phyloP scores from a whole-genome alignment of 495 filamentous ascomycete genomes.

The Tuber microsphaerosporum region DNA sequence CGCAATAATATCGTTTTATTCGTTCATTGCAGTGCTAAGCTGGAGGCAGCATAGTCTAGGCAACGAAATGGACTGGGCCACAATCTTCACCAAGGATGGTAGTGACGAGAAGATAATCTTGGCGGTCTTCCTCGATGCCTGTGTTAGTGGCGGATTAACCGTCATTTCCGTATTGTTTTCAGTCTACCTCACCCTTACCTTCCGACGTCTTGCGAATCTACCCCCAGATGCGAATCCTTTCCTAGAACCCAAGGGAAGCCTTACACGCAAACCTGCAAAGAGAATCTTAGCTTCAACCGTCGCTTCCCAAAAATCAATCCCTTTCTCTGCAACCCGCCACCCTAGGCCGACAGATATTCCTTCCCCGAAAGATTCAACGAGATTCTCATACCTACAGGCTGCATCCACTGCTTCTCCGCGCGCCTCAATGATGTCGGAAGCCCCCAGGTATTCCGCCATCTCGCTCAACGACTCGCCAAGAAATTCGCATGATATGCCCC shows the following conservation, averaged over 20 bases:
- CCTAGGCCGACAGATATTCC: not conserved
- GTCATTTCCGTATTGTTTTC: constrained; percentile 22
- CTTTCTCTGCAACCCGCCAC: constrained; percentile 27
- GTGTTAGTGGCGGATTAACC: constrained; percentile 23
- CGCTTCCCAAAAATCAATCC: constrained; percentile 15
- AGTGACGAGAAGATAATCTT: constrained; percentile 21
- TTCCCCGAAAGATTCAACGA: not conserved
- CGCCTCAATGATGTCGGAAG: not conserved
- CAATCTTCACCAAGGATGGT: constrained; percentile 22
- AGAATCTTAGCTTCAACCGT: constrained; percentile 24
- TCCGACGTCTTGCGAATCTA: constrained; percentile 28
- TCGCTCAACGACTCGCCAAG: not conserved
- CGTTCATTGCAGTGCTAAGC: constrained; percentile 29
- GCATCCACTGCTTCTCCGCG: not conserved
- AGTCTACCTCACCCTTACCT: constrained; percentile 30
- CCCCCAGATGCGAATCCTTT: constrained; percentile 34
- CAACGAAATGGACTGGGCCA: constrained; percentile 16
- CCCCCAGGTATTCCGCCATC: not conserved
- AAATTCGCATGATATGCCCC: not conserved
- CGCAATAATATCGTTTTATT: constrained; percentile 30
- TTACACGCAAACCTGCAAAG: constrained; percentile 24
- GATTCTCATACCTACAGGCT: constrained; percentile 1
- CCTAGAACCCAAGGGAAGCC: constrained; percentile 24
- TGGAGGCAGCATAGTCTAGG: constrained; percentile 20
- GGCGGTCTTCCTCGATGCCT: constrained; percentile 22